phyloP scores from a whole-genome alignment of 1,139 yeast species.

The Blastobotrys malaysiensis region DNA sequence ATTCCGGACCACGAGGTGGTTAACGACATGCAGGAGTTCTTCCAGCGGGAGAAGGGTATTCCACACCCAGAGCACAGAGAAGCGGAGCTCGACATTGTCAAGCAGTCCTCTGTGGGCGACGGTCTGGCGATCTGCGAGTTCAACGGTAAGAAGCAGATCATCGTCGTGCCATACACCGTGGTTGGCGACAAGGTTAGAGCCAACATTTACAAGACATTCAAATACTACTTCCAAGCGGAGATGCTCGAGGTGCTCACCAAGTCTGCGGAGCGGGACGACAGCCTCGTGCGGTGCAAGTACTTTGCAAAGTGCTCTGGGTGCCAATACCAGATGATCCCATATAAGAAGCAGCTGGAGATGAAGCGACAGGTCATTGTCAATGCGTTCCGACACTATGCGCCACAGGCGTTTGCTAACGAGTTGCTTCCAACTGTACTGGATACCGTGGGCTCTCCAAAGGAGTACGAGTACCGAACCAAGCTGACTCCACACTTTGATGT shows the following conservation, averaged over 20 bases:
- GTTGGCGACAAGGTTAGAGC: constrained; percentile 78
- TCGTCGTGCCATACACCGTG: constrained; percentile 74
- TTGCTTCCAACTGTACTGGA: constrained; percentile 54
- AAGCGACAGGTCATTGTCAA: constrained; percentile 71
- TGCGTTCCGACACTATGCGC: constrained; percentile 77
- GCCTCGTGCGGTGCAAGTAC: constrained; percentile 58
- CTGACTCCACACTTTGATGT: constrained; percentile 93
- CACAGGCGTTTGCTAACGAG: constrained; percentile 34
- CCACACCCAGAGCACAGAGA: constrained; percentile 56
- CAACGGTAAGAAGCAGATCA: constrained; percentile 28
- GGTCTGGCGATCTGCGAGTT: constrained; percentile 34
- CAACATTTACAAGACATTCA: constrained; percentile 73
- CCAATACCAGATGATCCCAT: constrained; percentile 78
- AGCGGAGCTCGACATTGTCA: constrained; percentile 50
- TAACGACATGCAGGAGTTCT: constrained; percentile 60
- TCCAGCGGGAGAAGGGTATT: constrained; percentile 52
- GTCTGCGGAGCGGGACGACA: constrained; percentile 50
- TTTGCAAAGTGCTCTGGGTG: constrained; percentile 88
- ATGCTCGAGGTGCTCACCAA: constrained; percentile 47
- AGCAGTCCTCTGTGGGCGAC: constrained; percentile 66
- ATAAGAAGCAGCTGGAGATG: constrained; percentile 63
- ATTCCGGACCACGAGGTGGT: constrained; percentile 45
- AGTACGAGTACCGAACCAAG: constrained; percentile 78
- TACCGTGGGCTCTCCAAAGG: constrained; percentile 76
- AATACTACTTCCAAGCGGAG: constrained; percentile 71